Evolutionary conservation across 176 grass and related monocot genomes (phyloP).

Genomic region (Canna indica): DNA sequence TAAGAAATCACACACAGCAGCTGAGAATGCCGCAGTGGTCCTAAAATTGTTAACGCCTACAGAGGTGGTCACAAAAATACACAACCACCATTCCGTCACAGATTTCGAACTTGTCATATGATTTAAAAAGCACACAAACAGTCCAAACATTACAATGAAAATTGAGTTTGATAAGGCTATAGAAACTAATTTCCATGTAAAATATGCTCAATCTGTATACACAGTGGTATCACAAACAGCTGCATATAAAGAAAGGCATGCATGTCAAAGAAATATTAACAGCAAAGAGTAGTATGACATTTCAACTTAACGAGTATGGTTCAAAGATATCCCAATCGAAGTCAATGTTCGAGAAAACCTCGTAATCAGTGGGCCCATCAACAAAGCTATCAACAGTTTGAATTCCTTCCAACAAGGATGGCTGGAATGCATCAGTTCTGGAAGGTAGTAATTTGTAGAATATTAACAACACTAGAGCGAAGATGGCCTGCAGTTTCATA

Average conservation of each 20-base stretch:
- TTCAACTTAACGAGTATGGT: slow-evolving; percentile 26
- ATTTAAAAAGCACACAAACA: too few species aligned
- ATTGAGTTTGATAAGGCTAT: background rate
- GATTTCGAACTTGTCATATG: too few species aligned
- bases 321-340: slow-evolving; percentile 89
- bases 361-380: slow-evolving; percentile 86
- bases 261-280: background rate
- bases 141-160: too few species aligned
- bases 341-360: slow-evolving; percentile 85
- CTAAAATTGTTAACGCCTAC: too few species aligned
- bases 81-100: too few species aligned
- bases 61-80: too few species aligned
- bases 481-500: slow-evolving; percentile 80
- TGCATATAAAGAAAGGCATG: background rate
- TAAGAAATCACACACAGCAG: too few species aligned
- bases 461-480: slow-evolving; percentile 69
- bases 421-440: slow-evolving; percentile 52
- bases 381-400: slow-evolving; percentile 86
- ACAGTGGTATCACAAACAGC: background rate
- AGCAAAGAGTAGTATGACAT: background rate
- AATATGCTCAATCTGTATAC: background rate
- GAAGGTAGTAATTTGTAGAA: slow-evolving; percentile 82
- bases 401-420: slow-evolving; percentile 91
- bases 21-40: too few species aligned
- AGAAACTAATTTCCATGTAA: background rate